Percentiles rank a stretch among this genome's conserved stretches.
Conservation (phyloP, 2,329 filamentous ascomycete genomes). For the Helicocarpus griseus region DNA sequence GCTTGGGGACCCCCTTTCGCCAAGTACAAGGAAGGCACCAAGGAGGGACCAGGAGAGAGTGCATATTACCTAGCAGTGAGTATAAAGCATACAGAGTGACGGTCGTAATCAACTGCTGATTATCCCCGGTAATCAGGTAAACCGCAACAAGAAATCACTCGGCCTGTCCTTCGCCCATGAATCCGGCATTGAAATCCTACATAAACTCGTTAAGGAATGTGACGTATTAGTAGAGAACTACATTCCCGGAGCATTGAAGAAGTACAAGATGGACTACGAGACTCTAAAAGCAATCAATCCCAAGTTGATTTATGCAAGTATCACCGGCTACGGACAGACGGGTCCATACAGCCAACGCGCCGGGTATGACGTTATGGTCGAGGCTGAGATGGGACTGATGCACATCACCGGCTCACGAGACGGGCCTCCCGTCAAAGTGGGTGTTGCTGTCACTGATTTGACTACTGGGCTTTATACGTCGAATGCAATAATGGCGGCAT, state of each 20-base stretch:
- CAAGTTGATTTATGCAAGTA: conserved; percentile 81
- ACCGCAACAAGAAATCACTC: conserved; percentile 94
- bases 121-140: conserved; percentile 51
- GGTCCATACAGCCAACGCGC: conserved; percentile 80
- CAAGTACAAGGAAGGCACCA: conserved; percentile 53
- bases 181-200: conserved; percentile 74
- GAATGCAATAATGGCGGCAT: conserved; percentile 88
- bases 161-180: conserved; percentile 83
- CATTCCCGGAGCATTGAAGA: conserved; percentile 76
- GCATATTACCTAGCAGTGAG: conserved; percentile 86
- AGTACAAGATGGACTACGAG: conserved; percentile 84
- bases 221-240: conserved; percentile 97
- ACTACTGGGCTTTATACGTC: conserved; percentile 92
- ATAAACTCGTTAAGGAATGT: conserved; percentile 71
- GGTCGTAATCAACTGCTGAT: neutral
- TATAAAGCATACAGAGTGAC: neutral
- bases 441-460: conserved; percentile 90
- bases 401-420: conserved; percentile 88
- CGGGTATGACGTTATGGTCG: conserved; percentile 98
- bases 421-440: conserved; percentile 90
- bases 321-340: conserved; percentile 94
- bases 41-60: conserved; percentile 68
- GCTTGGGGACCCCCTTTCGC: conserved; percentile 97
- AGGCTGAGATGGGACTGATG: conserved; percentile 97
- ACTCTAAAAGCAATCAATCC: conserved; percentile 75